A percentile compares a stretch with the other conserved stretches of the same genome.
Conservation (phyloP, 73 alveolate genomes). For the Paramecium primaurelia region DNA sequence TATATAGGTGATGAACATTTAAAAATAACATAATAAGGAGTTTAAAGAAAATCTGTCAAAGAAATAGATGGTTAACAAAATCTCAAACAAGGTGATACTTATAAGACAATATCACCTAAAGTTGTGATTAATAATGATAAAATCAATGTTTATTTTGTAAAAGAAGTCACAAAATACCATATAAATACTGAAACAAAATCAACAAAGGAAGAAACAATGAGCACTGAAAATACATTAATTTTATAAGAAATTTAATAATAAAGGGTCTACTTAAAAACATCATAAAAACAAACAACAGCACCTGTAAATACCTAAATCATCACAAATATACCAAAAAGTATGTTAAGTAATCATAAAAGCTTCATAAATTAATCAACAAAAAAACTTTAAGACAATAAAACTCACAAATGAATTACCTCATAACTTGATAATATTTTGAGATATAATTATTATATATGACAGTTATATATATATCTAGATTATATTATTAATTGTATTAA, state of each 20-base stretch:
- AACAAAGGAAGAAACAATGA: background rate
- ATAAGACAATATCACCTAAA: background rate
- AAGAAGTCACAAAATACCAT: background rate
- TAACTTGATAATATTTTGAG: background rate
- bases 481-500: background rate
- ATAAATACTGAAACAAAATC: background rate
- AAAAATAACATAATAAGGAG: background rate
- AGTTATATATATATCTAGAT: background rate
- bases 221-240: background rate
- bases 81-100: background rate
- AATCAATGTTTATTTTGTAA: constrained; percentile 11
- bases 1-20: background rate
- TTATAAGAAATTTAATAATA: background rate
- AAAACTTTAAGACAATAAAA: background rate
- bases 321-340: background rate
- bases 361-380: background rate
- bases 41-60: background rate
- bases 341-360: background rate
- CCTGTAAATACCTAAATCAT: background rate
- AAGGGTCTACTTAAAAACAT: background rate
- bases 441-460: background rate
- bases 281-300: background rate
- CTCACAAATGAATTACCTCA: background rate
- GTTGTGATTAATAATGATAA: background rate
- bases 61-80: background rate